Base-by-base conservation (phyloP, 768 basidiomycete genomes). In the Agaricus sinodeliciosus region DNA sequence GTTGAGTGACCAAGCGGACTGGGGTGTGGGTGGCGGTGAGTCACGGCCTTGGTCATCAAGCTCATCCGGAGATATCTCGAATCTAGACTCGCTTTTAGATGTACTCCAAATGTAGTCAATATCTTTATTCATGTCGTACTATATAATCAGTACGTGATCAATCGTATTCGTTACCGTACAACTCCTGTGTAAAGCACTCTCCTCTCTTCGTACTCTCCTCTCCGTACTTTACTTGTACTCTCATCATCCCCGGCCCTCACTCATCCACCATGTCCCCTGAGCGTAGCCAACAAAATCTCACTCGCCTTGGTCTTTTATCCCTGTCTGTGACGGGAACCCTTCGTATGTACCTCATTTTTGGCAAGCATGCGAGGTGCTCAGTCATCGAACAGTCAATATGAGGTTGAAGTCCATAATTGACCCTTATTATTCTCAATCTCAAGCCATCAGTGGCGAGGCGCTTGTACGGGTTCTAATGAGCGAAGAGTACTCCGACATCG, bases 391-490 rank as follows among this genome's bases (percentile, higher is more conserved):
- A 48, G 45, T 42, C 18, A 56, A 46, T 18, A 48, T 51, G 46
- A 43, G 48, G 34, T 28, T 54, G 15, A 54, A 54, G 15, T 54
- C 52, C 15, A 54, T 54, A 28, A 54, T 48, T 6, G 46, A 48
- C 34, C 52, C 52, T 0, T 28, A 48, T 15, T 54, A 54, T 13
- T 54, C 52, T 16, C 52, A 26, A 12, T 54, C 46, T 22, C 46
- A 54, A 16, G 25, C 52, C n/a, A 41, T 40, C 18, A 54, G 52
- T 13, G 52, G 52, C 8, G 36, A 47, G 9, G 52, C 52, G 9
- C 52, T 54, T 6, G 45, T 54, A 2, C 31, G 47, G 4, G 45
- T 54, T 7, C 39, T 54, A 13, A 42, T 31, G 5, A 54, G 52
- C 22, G 52, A 54, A 18, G 52, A 54, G 34, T 54, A 54, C 52